These are phyloP conservation scores for Tetrastigma voinierianum DNA, from an alignment of 164 flowering plant genomes.

Conservation along the genomic window DNA sequence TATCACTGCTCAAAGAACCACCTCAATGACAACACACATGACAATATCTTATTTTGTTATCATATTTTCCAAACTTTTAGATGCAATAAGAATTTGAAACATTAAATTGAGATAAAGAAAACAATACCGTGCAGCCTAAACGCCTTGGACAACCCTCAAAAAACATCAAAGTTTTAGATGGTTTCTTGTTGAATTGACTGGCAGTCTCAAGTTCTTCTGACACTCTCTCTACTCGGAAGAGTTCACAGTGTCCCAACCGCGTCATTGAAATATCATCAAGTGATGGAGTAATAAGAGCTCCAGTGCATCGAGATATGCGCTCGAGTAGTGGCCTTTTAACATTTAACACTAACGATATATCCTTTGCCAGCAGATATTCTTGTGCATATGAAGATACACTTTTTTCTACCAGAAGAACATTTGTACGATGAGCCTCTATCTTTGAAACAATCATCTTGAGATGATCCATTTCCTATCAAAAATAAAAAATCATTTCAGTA, in stretches of 20 bases:
- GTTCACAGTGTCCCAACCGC: constrained; percentile 85
- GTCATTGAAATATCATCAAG: constrained; percentile 57
- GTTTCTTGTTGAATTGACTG: constrained; percentile 61
- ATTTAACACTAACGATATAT: constrained; percentile 90
- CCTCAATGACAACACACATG: too few species aligned
- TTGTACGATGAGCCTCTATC: constrained; percentile 88
- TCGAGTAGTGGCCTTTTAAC: constrained; percentile 83
- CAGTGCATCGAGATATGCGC: constrained; percentile 88
- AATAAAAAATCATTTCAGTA: not conserved
- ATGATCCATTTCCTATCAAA: constrained; percentile 84
- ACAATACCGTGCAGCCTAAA: constrained; percentile 93
- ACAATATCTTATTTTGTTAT: too few species aligned
- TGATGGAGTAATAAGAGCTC: constrained; percentile 80
- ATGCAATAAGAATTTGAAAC: not conserved
- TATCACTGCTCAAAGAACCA: too few species aligned
- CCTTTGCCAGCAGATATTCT: constrained; percentile 83
- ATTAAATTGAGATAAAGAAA: not conserved
- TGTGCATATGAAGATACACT: constrained; percentile 94
- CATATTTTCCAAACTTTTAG: too few species aligned
- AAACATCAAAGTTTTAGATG: constrained; percentile 83
- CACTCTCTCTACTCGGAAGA: constrained; percentile 71
- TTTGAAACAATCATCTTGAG: constrained; percentile 78
- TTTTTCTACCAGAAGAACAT: constrained; percentile 93
- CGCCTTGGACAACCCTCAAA: constrained; percentile 98
- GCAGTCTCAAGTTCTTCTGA: constrained; percentile 54